Evolutionary conservation across 495 filamentous ascomycete genomes (phyloP).

Genomic region (Penicillium nucicola): DNA sequence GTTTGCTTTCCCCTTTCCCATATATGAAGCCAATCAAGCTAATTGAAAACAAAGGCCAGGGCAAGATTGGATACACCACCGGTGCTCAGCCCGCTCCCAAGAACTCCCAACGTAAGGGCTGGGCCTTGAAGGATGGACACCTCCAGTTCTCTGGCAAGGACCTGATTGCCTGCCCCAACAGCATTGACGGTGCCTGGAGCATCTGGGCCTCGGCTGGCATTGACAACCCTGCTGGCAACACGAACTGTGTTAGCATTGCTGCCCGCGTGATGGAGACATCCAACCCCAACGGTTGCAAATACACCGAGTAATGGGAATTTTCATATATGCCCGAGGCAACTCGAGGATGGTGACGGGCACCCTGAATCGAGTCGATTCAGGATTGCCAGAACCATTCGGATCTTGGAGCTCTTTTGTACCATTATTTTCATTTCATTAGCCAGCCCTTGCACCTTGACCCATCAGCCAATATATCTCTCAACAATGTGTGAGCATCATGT

Average conservation of each 20-base stretch:
- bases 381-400: no score
- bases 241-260: constrained; percentile 41
- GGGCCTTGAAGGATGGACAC: constrained; percentile 39
- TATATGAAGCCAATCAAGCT: not conserved
- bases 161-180: constrained; percentile 49
- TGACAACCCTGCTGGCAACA: constrained; percentile 41
- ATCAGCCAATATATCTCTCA: no score
- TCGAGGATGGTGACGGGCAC: no score
- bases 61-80: constrained; percentile 48
- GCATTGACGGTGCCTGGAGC: constrained; percentile 45
- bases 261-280: constrained; percentile 29
- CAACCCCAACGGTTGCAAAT: constrained; percentile 47
- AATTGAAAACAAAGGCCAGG: constrained; percentile 36
- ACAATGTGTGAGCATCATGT: no score
- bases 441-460: no score
- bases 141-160: constrained; percentile 40
- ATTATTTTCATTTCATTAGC: no score
- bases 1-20: not conserved
- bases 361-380: no score
- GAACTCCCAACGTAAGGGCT: constrained; percentile 43
- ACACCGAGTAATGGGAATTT: constrained; percentile 58
- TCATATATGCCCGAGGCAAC: no score
- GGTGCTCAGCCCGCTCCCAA: constrained; percentile 32
- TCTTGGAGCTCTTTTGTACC: no score
- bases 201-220: constrained; percentile 44